Evolutionary conservation across 2,329 filamentous ascomycete species (phyloP).

Genomic region (Tolypocladium nubicola): DNA sequence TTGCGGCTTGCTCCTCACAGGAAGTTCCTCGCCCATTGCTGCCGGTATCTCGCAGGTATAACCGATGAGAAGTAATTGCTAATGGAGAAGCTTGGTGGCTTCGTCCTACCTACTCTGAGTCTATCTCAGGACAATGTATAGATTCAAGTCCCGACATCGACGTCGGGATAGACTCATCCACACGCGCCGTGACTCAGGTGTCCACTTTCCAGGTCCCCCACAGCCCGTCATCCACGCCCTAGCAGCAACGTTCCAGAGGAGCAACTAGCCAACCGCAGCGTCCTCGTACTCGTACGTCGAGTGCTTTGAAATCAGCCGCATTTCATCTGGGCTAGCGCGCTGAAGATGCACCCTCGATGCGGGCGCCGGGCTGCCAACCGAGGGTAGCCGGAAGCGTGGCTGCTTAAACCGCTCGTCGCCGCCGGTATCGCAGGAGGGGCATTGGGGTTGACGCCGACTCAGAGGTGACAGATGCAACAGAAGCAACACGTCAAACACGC

Average conservation of each 20-base stretch:
- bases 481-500: not conserved
- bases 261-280: no score
- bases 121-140: not conserved
- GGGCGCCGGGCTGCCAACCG: not conserved
- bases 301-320: not conserved
- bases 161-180: not conserved
- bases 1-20: not conserved
- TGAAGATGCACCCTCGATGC: not conserved
- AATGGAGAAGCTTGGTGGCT: not conserved
- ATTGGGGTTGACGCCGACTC: not conserved
- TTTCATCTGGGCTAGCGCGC: not conserved
- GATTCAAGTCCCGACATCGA: not conserved
- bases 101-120: not conserved
- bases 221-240: not conserved
- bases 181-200: not conserved
- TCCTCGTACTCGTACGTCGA: not conserved
- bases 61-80: not conserved
- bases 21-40: conserved; percentile 3
- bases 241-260: not conserved
- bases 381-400: not conserved
- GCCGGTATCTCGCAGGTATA: not conserved
- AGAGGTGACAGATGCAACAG: no score
- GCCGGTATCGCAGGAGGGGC: not conserved
- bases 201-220: not conserved
- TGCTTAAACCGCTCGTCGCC: not conserved